These are phyloP conservation scores for Russula sp. DNA, from an alignment of 768 basidiomycete species.

Conservation along the genomic window DNA sequence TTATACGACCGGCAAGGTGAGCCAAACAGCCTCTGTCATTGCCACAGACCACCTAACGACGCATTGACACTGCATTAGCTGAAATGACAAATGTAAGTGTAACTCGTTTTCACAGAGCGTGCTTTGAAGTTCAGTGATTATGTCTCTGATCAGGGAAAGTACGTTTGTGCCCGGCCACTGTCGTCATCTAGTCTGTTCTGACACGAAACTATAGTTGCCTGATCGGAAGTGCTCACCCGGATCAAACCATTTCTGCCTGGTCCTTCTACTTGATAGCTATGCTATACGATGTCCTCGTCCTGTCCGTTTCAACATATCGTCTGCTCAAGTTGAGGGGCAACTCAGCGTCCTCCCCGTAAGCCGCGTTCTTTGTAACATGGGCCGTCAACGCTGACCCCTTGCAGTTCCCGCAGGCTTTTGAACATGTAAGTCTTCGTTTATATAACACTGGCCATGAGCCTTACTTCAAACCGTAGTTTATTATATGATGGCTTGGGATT, in stretches of 20 bases:
- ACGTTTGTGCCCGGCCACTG: slow-evolving; percentile 20
- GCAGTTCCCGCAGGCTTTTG: slow-evolving; percentile 32
- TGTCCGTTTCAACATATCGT: slow-evolving; percentile 49
- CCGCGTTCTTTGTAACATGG: neutral
- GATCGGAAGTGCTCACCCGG: slow-evolving; percentile 35
- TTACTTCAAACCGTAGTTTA: slow-evolving; percentile 44
- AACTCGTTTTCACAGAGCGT: neutral
- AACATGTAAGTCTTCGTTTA: slow-evolving; percentile 31
- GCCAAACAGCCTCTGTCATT: slow-evolving; percentile 30
- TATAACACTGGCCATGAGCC: neutral
- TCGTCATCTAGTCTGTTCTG: neutral
- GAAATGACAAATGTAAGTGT: slow-evolving; percentile 11
- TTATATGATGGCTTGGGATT: slow-evolving; percentile 66
- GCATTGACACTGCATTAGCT: slow-evolving; percentile 22
- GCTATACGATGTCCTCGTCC: slow-evolving; percentile 52
- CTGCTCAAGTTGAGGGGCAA: slow-evolving; percentile 47
- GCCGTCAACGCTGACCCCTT: neutral
- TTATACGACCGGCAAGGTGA: slow-evolving; percentile 50
- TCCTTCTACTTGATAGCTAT: slow-evolving; percentile 58
- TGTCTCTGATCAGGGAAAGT: slow-evolving; percentile 39
- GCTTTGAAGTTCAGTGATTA: neutral
- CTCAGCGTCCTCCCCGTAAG: slow-evolving; percentile 35
- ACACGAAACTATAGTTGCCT: slow-evolving; percentile 45
- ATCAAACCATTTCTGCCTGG: slow-evolving; percentile 45
- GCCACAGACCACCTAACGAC: neutral